Base-by-base conservation (phyloP, 2,329 filamentous ascomycete species). In the Periconia sp. region DNA sequence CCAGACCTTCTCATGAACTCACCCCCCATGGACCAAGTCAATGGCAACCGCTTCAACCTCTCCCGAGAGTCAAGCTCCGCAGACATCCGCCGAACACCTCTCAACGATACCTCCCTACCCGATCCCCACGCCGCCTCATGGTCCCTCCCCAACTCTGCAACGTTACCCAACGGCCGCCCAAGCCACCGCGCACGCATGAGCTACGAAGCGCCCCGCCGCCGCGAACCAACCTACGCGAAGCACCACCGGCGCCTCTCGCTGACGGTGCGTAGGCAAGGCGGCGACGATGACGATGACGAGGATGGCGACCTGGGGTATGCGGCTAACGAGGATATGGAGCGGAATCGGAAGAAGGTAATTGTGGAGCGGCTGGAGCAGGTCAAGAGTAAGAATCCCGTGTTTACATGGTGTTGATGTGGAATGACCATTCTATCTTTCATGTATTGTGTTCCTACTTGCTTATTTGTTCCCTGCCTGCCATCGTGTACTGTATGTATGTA, bases 331-430 rank as follows among this genome's bases (percentile, higher is more conserved):
- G 94, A 91, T 23, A 91, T 96, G 85, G 94, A 97, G 74, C 90
- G 90, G 13, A 90, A 92, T 66, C 87, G 89, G 71, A 85, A 92
- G 65, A 96, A 94, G 75, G 94, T 99, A 45, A 97, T 99, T 79
- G 92, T 99, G 45, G 94, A 99, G 80, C 82, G 94, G 58, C 77
- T 99, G 54, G 94, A 99, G 79, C 90, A 93, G 55, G 94, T 99
- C 57, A 97, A 97, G 81, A 91, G 87, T 70, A 89, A 89, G 72
- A 95, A 96, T 70, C 94, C 94, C 1, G 92, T 99, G 31, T 99
- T 99, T 75, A 96, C 90, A 43, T 99, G 94, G 90, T 99, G 94
- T 79, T 97, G n/a, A n/a, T n/a, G n/a, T n/a, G n/a, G n/a, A n/a
- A n/a, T n/a, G n/a, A n/a, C n/a, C n/a, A n/a, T n/a, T n/a, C n/a